Evolutionary conservation across 2,329 filamentous ascomycete species (phyloP).

Genomic region (Talaromyces sp.): DNA sequence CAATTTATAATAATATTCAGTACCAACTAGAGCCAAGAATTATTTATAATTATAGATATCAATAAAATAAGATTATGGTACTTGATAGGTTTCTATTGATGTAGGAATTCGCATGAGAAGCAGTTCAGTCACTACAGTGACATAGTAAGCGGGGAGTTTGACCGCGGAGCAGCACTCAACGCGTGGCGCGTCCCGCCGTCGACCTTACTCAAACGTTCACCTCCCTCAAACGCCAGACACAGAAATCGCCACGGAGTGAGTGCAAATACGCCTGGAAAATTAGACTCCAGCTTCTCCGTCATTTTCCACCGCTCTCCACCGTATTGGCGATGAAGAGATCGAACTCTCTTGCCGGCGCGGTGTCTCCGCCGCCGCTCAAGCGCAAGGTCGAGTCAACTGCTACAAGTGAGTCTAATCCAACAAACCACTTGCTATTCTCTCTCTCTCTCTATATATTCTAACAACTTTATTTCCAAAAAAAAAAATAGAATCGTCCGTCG

Average conservation of each 20-base stretch:
- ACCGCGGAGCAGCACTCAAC: slow-evolving; percentile 24
- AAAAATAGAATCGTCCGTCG: slow-evolving; percentile 51
- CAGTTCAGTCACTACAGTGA: slow-evolving; percentile 9
- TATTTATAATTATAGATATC: too few species aligned
- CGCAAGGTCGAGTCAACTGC: slow-evolving; percentile 52
- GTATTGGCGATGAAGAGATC: slow-evolving; percentile 28
- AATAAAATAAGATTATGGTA: too few species aligned
- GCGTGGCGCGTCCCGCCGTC: slow-evolving; percentile 11
- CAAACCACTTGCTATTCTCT: background rate
- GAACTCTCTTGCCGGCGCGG: slow-evolving; percentile 29
- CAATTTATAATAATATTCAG: too few species aligned
- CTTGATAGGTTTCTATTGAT: too few species aligned
- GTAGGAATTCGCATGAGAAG: too few species aligned
- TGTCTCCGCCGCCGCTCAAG: slow-evolving; percentile 57
- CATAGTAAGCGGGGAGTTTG: too few species aligned
- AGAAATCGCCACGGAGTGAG: background rate
- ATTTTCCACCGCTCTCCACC: background rate
- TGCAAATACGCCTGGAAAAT: background rate
- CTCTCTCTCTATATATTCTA: background rate
- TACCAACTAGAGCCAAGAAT: too few species aligned
- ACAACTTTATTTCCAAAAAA: background rate
- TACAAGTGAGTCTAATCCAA: slow-evolving; percentile 39
- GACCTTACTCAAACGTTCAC: background rate
- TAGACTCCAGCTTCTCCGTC: too few species aligned
- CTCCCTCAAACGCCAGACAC: background rate